Conservation (phyloP, 2,329 filamentous ascomycete genomes). For the Pestalotiopsis fici region DNA sequence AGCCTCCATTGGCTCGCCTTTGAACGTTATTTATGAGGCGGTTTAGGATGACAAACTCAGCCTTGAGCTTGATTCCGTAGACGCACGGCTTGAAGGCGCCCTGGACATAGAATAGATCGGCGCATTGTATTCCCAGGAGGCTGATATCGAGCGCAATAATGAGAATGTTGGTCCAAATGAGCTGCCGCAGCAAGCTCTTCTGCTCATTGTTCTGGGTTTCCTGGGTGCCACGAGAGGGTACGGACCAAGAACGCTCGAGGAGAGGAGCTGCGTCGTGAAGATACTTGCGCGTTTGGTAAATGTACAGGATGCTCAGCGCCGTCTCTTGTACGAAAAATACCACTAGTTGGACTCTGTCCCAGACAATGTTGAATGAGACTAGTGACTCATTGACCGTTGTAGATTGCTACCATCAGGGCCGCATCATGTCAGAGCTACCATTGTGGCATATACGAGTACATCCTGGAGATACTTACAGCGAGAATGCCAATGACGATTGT, state of each 20-base stretch:
- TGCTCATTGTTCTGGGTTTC: neutral
- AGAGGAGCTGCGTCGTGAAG: neutral
- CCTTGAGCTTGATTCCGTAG: slow-evolving; percentile 30
- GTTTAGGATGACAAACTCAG: neutral
- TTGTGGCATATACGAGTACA: slow-evolving; percentile 14
- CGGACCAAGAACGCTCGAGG: neutral
- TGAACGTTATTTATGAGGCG: neutral
- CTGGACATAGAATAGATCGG: slow-evolving; percentile 35
- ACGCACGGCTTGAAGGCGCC: slow-evolving; percentile 32
- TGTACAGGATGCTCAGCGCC: slow-evolving; percentile 28
- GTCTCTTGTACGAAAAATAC: slow-evolving; percentile 33
- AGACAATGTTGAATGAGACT: neutral
- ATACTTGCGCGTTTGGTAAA: slow-evolving; percentile 22
- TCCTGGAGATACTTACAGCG: slow-evolving; percentile 20
- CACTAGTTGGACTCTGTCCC: slow-evolving; percentile 21
- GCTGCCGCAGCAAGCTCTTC: slow-evolving; percentile 26
- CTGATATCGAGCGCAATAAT: slow-evolving; percentile 38
- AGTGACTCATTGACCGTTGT: neutral
- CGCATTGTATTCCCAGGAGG: slow-evolving; percentile 36
- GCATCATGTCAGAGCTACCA: neutral
- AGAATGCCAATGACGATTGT: slow-evolving; percentile 7
- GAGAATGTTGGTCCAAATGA: slow-evolving; percentile 37
- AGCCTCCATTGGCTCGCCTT: neutral
- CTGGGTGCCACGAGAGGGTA: neutral
- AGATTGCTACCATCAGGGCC: neutral